phyloP scores from a whole-genome alignment of 257 asterid species.

The Gentiana straminea region DNA sequence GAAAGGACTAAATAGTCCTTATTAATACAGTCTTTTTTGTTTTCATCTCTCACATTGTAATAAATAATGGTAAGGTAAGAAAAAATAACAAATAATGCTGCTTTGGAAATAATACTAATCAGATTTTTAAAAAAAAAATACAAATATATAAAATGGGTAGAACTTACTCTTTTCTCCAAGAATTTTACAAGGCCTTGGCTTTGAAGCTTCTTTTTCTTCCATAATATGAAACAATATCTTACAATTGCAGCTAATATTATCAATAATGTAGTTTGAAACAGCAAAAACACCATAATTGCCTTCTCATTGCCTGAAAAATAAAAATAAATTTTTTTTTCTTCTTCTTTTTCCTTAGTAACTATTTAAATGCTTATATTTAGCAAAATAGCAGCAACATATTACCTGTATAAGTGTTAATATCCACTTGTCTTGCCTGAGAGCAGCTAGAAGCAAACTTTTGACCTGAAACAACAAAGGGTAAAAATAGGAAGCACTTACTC shows the following conservation, averaged over 20 bases:
- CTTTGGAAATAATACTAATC: too few relatives aligned
- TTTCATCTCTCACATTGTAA: too few relatives aligned
- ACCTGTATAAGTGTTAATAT: slow-evolving; percentile 46
- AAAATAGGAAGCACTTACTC: not conserved
- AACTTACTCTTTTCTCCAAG: slow-evolving; percentile 79
- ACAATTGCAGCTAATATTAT: slow-evolving; percentile 46
- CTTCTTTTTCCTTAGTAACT: not conserved
- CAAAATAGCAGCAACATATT: slow-evolving; percentile 7
- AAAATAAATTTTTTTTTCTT: not conserved
- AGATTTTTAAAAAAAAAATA: not conserved
- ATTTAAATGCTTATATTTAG: not conserved
- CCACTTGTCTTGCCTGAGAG: slow-evolving; percentile 42
- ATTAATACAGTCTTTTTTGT: too few relatives aligned
- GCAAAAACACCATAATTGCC: slow-evolving; percentile 44
- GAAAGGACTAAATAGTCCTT: too few relatives aligned
- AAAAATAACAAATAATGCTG: too few relatives aligned
- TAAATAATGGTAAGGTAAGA: too few relatives aligned
- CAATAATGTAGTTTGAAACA: slow-evolving; percentile 53
- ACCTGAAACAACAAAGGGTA: slow-evolving; percentile 32
- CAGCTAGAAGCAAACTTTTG: slow-evolving; percentile 71
- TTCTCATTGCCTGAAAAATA: slow-evolving; percentile 51
- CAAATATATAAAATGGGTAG: too few relatives aligned
- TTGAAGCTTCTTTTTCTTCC: slow-evolving; percentile 88
- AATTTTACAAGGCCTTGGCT: slow-evolving; percentile 54
- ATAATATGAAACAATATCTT: slow-evolving; percentile 51